A percentile compares a stretch with the other conserved stretches of the same genome.
Conservation (phyloP, 2,329 filamentous ascomycete genomes). For the Amphichorda felina region DNA sequence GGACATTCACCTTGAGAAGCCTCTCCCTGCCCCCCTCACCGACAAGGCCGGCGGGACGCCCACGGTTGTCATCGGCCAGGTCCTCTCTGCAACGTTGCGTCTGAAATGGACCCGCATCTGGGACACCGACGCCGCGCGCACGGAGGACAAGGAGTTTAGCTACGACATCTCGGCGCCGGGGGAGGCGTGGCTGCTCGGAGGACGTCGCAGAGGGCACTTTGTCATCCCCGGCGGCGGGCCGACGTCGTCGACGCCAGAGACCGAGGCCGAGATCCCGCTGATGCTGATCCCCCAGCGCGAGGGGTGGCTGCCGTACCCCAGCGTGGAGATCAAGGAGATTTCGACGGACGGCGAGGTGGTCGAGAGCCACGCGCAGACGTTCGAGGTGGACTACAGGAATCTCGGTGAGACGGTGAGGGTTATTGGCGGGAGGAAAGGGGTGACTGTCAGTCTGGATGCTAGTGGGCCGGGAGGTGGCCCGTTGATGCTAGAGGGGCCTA, state of each 20-base stretch:
- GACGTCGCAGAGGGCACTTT: conserved; percentile 69
- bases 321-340: conserved; percentile 63
- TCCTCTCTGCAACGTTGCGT: conserved; percentile 49
- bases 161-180: conserved; percentile 68
- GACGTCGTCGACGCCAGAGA: conserved; percentile 26
- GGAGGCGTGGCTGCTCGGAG: conserved; percentile 78
- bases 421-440: conserved; percentile 55
- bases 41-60: conserved; percentile 21
- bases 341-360: conserved; percentile 15
- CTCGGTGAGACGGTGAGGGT: conserved; percentile 68
- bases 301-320: conserved; percentile 67
- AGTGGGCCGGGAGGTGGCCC: conserved; percentile 54
- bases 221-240: conserved; percentile 31
- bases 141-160: conserved; percentile 54
- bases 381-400: conserved; percentile 73
- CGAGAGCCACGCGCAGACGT: conserved; percentile 22
- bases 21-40: conserved; percentile 16
- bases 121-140: conserved; percentile 32
- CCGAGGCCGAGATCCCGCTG: conserved; percentile 50
- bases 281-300: conserved; percentile 70
- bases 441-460: conserved; percentile 61
- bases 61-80: conserved; percentile 48
- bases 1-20: conserved; percentile 42
- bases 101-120: conserved; percentile 52
- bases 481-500: conserved; percentile 52